Base-by-base conservation (phyloP, 345 rosid species). In the Boechera divaricarpa region DNA sequence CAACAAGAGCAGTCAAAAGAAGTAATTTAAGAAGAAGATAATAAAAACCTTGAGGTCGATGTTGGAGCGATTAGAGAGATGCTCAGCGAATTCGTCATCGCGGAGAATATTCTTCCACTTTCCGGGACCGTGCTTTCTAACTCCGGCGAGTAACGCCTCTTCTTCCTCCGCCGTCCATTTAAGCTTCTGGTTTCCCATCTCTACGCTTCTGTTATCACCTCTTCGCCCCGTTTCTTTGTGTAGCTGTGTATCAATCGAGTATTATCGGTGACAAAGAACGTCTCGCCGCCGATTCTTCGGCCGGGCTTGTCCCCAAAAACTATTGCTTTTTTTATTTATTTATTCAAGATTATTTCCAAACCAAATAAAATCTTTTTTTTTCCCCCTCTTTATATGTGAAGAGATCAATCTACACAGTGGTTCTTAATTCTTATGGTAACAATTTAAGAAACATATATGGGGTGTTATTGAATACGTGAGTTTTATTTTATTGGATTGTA, bases 151-250 rank as follows among this genome's bases (percentile, higher is more conserved):
- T 63, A 92, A 84, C 42, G 96, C 89, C 63, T 81, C 85, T 70
- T 90, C 97, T 73, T 92, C 93, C 82, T 87, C 96, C 80, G 85
- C 76, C 80, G 88, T 87, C 97, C 96, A 92, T 61, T 89, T 92
- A 21, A 82, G 92, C 85, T 92, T 92, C 83, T 85, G 97, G 63
- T 89, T 92, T 32, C 98, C 96, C 98, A 89, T 92, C 72, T 79
- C n/a, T 41, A 3, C 41, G 44, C 63, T 68, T 64, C 45, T 38
- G 7, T 68, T 51, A 21, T 48, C 7, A 35, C 51, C 66, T 47
- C 62, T 58, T 54, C 45, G 10, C 13, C 35, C 51, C 64, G 13
- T 54, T 58, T 31, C 45, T 26, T 44, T 5, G 5, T 5, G 11
- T 39, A 6, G 56, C 69, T 49, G 58, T 41, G 62, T 54, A 24